Evolutionary conservation across 768 basidiomycete genomes (phyloP).

Genomic region (Suillus fuscotomentosus): DNA sequence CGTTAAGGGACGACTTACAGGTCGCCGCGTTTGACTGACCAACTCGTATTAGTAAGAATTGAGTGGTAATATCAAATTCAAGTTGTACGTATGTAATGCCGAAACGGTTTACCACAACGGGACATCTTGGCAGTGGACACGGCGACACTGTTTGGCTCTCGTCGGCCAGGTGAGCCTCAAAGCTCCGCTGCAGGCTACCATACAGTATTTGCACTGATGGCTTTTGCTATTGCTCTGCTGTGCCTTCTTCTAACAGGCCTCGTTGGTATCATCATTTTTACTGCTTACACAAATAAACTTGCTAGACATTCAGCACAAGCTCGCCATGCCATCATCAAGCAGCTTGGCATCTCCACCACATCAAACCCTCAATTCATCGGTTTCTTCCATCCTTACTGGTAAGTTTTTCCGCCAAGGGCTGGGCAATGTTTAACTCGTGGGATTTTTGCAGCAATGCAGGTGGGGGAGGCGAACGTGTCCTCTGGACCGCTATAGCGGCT

Average conservation of each 20-base stretch:
- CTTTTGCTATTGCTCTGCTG: constrained; percentile 6
- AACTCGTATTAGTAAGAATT: too few species aligned
- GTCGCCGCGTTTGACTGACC: too few species aligned
- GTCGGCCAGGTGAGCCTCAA: background rate
- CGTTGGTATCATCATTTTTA: constrained; percentile 18
- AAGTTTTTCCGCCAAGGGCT: constrained; percentile 22
- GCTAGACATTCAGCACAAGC: constrained; percentile 19
- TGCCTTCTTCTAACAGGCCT: constrained; percentile 16
- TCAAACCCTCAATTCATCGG: constrained; percentile 55
- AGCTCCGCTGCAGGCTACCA: background rate
- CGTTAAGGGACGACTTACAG: too few species aligned
- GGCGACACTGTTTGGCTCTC: background rate
- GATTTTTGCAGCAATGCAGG: constrained; percentile 77
- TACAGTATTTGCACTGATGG: background rate
- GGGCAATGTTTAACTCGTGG: constrained; percentile 28
- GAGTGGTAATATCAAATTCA: too few species aligned
- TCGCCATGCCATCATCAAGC: constrained; percentile 21
- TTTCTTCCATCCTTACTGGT: constrained; percentile 96
- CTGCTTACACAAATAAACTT: constrained; percentile 22
- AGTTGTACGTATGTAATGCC: too few species aligned
- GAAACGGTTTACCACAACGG: too few species aligned
- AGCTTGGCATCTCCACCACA: constrained; percentile 10
- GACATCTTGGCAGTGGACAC: too few species aligned
- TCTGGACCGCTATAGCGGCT: constrained; percentile 86
- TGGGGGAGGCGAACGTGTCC: constrained; percentile 93